Percentiles rank a stretch among this genome's conserved stretches.
These are phyloP conservation scores for Rubroboletus pulcherrimus DNA, from an alignment of 768 basidiomycete genomes.

Conservation along the genomic window DNA sequence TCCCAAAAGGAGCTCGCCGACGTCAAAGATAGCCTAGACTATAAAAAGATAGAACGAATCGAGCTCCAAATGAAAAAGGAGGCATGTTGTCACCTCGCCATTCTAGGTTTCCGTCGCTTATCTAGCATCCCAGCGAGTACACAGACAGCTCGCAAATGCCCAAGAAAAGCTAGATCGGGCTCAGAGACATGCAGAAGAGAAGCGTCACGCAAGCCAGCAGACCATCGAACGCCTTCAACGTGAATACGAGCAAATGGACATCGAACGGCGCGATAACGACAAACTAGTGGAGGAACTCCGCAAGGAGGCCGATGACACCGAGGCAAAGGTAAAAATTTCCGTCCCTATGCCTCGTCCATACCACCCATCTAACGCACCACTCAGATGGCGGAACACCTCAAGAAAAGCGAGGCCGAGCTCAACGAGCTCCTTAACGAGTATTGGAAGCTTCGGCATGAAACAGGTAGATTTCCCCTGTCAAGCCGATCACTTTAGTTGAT, in stretches of 20 bases:
- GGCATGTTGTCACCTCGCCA: conserved; percentile 35
- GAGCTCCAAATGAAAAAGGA: conserved; percentile 67
- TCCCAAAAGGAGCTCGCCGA: conserved; percentile 67
- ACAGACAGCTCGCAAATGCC: conserved; percentile 77
- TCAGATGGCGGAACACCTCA: conserved; percentile 75
- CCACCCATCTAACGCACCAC: neutral
- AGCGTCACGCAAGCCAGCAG: conserved; percentile 64
- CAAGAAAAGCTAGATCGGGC: conserved; percentile 78
- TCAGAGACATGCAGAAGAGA: conserved; percentile 76
- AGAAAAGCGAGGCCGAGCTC: conserved; percentile 72
- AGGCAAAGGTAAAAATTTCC: conserved; percentile 49
- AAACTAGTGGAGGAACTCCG: conserved; percentile 75
- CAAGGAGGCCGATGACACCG: conserved; percentile 62
- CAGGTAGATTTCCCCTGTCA: conserved; percentile 43
- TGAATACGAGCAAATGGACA: conserved; percentile 76
- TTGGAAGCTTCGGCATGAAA: conserved; percentile 73
- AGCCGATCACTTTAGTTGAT: neutral
- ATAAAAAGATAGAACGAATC: conserved; percentile 70
- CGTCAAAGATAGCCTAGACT: conserved; percentile 63
- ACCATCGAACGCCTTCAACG: conserved; percentile 72
- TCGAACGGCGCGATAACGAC: conserved; percentile 75
- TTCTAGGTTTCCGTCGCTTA: neutral
- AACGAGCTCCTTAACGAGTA: conserved; percentile 80
- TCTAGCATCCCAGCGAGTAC: conserved; percentile 55
- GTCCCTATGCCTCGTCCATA: neutral